phyloP scores from a whole-genome alignment of 2,329 filamentous ascomycete species.

The Aspergillus calidoustus region DNA sequence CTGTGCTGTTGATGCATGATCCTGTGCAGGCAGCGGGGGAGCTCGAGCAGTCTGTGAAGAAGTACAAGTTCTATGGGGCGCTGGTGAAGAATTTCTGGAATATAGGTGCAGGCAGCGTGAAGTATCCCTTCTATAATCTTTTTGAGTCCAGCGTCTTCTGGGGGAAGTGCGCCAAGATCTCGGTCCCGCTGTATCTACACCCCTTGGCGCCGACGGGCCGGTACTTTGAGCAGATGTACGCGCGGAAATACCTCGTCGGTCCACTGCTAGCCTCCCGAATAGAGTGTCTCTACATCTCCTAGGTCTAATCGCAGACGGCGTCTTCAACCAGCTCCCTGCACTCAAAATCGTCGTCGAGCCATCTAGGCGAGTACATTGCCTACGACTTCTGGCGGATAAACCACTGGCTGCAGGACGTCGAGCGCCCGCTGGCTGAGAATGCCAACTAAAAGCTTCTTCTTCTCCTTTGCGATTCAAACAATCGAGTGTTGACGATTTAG shows the following conservation, averaged over 20 bases:
- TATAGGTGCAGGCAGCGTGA: neutral
- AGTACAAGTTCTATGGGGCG: neutral
- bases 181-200: neutral
- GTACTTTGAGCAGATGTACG: neutral
- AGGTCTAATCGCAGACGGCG: constrained; percentile 49
- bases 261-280: neutral
- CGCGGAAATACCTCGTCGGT: neutral
- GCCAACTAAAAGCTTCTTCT: too few species aligned
- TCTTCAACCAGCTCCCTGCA: constrained; percentile 50
- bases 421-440: too few species aligned
- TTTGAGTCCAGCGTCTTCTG: neutral
- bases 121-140: neutral
- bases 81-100: neutral
- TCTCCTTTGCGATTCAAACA: too few species aligned
- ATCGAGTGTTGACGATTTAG: too few species aligned
- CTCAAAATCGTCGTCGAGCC: constrained; percentile 49
- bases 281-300: constrained; percentile 55
- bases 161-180: neutral
- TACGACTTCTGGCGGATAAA: constrained; percentile 49
- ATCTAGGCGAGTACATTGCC: constrained; percentile 50
- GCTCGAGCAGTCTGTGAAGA: neutral
- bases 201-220: neutral
- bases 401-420: neutral
- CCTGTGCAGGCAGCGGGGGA: neutral
- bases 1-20: neutral